Percentiles rank a stretch among this genome's conserved stretches.
These are phyloP conservation scores for Rhododendron simsii DNA, from an alignment of 148 eudicot genomes.

Conservation along the genomic window DNA sequence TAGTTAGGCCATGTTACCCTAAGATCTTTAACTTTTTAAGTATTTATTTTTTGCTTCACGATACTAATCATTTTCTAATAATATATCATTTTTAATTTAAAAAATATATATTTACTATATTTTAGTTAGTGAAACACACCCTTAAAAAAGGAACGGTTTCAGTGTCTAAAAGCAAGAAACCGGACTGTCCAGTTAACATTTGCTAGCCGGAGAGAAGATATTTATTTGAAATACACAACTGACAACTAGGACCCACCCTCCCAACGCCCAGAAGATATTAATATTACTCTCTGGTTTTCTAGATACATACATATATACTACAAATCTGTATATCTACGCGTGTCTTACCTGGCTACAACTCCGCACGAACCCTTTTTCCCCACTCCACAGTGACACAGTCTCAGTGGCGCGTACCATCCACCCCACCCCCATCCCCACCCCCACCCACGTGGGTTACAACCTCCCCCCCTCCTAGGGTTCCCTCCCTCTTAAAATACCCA, in stretches of 20 bases:
- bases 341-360: slow-evolving; percentile 26
- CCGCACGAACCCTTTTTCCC: neutral
- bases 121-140: no score
- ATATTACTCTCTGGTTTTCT: no score
- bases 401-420: neutral
- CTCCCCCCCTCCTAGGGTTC: neutral
- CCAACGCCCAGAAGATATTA: neutral
- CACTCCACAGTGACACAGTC: neutral
- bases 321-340: neutral
- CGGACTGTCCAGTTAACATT: neutral
- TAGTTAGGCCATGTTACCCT: no score
- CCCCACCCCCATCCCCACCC: no score
- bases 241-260: slow-evolving; percentile 7
- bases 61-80: no score
- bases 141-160: no score
- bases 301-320: neutral
- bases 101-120: no score
- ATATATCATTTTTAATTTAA: no score
- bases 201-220: neutral
- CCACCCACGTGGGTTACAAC: neutral
- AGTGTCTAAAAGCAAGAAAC: neutral
- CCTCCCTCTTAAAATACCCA: neutral
- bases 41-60: no score
- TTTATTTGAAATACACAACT: neutral
- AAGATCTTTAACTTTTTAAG: no score